Evolutionary conservation across 805 yeast species (phyloP).

Genomic region (Saccharomycopsis vini): DNA sequence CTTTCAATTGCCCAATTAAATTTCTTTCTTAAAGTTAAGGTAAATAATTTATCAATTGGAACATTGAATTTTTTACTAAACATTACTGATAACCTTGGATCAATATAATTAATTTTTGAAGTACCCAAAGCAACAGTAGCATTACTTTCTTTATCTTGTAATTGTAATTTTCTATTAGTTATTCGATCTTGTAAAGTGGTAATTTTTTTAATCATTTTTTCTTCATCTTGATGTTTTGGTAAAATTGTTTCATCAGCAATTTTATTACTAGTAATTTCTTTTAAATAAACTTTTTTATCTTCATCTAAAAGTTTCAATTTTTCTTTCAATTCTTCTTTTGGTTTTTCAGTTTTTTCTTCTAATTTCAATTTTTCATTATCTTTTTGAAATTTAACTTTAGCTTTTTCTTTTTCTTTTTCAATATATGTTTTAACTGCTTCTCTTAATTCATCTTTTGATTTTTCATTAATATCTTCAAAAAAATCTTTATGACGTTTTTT

Average conservation of each 20-base stretch:
- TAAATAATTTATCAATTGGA: slow-evolving; percentile 85
- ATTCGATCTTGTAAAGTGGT: slow-evolving; percentile 68
- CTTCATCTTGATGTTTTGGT: slow-evolving; percentile 41
- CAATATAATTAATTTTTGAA: slow-evolving; percentile 89
- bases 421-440: slow-evolving; percentile 50
- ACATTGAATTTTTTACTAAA: slow-evolving; percentile 79
- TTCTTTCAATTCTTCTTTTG: slow-evolving; percentile 49
- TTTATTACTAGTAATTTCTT: slow-evolving; percentile 52
- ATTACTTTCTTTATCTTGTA: slow-evolving; percentile 89
- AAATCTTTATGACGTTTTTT: slow-evolving; percentile 35
- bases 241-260: slow-evolving; percentile 38
- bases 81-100: slow-evolving; percentile 84
- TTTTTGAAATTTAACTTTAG: slow-evolving; percentile 53
- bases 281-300: slow-evolving; percentile 38
- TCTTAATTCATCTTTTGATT: slow-evolving; percentile 44
- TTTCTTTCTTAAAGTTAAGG: slow-evolving; percentile 86
- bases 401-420: slow-evolving; percentile 58
- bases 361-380: slow-evolving; percentile 67
- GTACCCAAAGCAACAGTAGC: slow-evolving; percentile 90
- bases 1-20: slow-evolving; percentile 95
- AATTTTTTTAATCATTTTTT: slow-evolving; percentile 62
- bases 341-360: slow-evolving; percentile 45
- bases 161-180: slow-evolving; percentile 55
- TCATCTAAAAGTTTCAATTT: slow-evolving; percentile 49
- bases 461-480: not conserved